Percentiles rank a stretch among this genome's conserved stretches.
Evolutionary conservation across 768 basidiomycete species (phyloP).

Genomic region (Podaxis sp.): DNA sequence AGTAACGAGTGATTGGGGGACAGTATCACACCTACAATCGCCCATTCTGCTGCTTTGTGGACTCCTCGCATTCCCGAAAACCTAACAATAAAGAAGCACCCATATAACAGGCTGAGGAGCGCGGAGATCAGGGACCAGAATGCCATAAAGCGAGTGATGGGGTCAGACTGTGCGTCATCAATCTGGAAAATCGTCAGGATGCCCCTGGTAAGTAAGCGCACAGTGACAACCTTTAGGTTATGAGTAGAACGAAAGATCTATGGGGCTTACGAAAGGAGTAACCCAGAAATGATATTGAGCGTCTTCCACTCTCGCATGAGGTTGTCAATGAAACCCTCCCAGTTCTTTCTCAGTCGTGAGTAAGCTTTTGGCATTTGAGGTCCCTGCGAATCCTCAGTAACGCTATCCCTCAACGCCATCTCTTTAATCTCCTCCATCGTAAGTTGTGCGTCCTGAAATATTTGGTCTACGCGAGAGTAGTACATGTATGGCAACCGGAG

Average conservation of each 20-base stretch:
- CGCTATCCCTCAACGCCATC: constrained; percentile 30
- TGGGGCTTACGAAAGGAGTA: constrained; percentile 12
- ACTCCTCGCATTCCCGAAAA: constrained; percentile 61
- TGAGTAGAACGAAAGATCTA: neutral
- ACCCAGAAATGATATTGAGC: constrained; percentile 14
- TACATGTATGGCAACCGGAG: constrained; percentile 59
- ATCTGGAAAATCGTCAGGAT: constrained; percentile 29
- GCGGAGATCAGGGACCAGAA: constrained; percentile 53
- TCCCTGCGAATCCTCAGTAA: constrained; percentile 7
- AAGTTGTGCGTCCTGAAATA: constrained; percentile 62
- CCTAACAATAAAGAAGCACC: constrained; percentile 58
- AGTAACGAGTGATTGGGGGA: neutral
- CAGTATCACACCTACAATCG: constrained; percentile 32
- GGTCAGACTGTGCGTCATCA: constrained; percentile 37
- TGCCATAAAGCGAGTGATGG: constrained; percentile 48
- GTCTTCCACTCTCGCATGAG: constrained; percentile 15
- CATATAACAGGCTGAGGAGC: constrained; percentile 54
- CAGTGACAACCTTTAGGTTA: neutral
- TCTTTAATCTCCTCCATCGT: constrained; percentile 50
- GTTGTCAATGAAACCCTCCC: constrained; percentile 13
- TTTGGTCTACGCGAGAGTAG: constrained; percentile 57
- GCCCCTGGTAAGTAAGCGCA: constrained; percentile 16
- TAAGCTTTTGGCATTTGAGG: constrained; percentile 15
- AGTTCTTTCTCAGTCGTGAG: constrained; percentile 15
- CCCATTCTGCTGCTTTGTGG: constrained; percentile 57